phyloP scores from a whole-genome alignment of 2,329 filamentous ascomycete genomes.

The Didymella exigua region DNA sequence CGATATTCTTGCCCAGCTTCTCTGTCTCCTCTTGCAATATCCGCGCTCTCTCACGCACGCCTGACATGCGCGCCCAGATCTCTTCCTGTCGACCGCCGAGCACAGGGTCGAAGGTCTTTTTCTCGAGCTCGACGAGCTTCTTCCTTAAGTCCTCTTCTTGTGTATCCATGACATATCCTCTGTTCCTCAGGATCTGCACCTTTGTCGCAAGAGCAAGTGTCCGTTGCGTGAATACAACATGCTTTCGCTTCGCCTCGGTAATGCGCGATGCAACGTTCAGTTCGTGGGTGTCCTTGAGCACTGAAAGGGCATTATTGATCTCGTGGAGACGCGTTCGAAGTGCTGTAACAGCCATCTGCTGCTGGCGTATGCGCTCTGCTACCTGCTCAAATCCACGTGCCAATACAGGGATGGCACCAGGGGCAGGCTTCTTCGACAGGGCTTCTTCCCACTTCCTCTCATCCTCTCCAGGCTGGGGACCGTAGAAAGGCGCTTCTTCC shows the following conservation, averaged over 20 bases:
- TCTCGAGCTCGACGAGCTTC: slow-evolving; percentile 72
- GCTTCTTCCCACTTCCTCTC: slow-evolving; percentile 84
- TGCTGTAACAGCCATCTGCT: slow-evolving; percentile 70
- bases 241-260: slow-evolving; percentile 72
- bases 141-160: slow-evolving; percentile 79
- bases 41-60: slow-evolving; percentile 73
- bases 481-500: slow-evolving; percentile 75
- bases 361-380: slow-evolving; percentile 72
- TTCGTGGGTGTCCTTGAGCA: slow-evolving; percentile 77
- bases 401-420: slow-evolving; percentile 77
- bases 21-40: slow-evolving; percentile 76
- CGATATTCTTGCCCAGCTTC: slow-evolving; percentile 60
- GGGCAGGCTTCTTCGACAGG: slow-evolving; percentile 76
- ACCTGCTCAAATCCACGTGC: slow-evolving; percentile 75
- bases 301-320: slow-evolving; percentile 75
- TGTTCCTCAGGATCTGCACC: slow-evolving; percentile 79
- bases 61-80: slow-evolving; percentile 81
- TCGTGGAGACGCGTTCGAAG: slow-evolving; percentile 77
- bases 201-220: slow-evolving; percentile 77
- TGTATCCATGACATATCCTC: slow-evolving; percentile 78
- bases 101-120: slow-evolving; percentile 73
- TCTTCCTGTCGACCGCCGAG: slow-evolving; percentile 79
- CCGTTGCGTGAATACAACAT: slow-evolving; percentile 73
- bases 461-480: slow-evolving; percentile 72
- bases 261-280: slow-evolving; percentile 76